These are phyloP conservation scores for Cytospora schulzeri DNA, from an alignment of 2,329 filamentous ascomycete genomes.

Conservation along the genomic window DNA sequence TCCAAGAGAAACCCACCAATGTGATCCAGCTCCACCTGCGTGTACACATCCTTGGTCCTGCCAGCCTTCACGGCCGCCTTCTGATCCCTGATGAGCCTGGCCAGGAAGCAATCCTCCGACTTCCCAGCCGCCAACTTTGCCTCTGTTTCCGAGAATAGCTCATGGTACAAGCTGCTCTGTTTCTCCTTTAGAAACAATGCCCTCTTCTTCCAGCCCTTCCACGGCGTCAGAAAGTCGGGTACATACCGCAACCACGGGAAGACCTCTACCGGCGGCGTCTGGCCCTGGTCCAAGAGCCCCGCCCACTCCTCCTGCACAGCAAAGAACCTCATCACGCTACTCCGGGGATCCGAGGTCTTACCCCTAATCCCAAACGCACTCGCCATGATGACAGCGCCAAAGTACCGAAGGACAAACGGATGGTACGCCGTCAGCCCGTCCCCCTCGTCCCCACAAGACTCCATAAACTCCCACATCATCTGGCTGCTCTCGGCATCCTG, in stretches of 20 bases:
- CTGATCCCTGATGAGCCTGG: constrained; percentile 8
- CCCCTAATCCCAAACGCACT: constrained; percentile 30
- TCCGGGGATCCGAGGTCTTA: constrained; percentile 17
- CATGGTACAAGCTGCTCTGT: constrained; percentile 29
- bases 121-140: constrained; percentile 23
- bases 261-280: constrained; percentile 29
- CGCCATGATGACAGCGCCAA: constrained; percentile 29
- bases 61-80: constrained; percentile 8
- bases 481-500: constrained; percentile 31
- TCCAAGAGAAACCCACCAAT: constrained; percentile 30
- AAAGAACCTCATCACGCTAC: constrained; percentile 28
- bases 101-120: constrained; percentile 28
- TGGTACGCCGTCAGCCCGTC: constrained; percentile 21
- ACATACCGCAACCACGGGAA: constrained; percentile 31
- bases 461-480: constrained; percentile 31
- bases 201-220: constrained; percentile 29
- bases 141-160: constrained; percentile 25
- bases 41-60: constrained; percentile 20
- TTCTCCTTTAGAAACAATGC: constrained; percentile 17
- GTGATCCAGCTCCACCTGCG: constrained; percentile 27
- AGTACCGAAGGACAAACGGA: constrained; percentile 27
- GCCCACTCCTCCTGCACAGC: constrained; percentile 28
- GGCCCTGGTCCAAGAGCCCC: constrained; percentile 21
- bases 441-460: not conserved
- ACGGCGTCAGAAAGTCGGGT: constrained; percentile 31